Evolutionary conservation across 1,284 basidiomycete genomes (phyloP).

Genomic region (Flammula alnicola): DNA sequence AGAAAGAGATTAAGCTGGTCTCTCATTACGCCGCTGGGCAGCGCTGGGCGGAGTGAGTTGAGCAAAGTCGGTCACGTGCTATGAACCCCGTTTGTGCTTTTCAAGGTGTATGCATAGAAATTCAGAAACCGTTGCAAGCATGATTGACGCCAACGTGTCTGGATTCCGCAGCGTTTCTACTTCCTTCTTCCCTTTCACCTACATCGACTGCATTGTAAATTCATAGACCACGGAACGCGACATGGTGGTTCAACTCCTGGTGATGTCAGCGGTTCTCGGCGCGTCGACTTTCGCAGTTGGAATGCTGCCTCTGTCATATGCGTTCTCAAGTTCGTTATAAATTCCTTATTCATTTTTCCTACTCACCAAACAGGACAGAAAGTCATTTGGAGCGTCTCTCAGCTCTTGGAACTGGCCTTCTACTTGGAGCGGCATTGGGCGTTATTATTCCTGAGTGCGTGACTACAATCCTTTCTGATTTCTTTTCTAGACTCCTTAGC

Average conservation of each 20-base stretch:
- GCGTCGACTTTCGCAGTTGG: constrained; percentile 75
- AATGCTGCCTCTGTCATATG: constrained; percentile 74
- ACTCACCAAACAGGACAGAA: constrained; percentile 42
- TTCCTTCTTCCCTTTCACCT: neutral
- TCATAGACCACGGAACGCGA: neutral
- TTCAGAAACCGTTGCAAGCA: too few relatives aligned
- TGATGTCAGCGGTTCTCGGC: constrained; percentile 73
- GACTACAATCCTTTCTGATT: constrained; percentile 28
- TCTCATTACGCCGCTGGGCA: neutral
- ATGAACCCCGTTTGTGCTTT: too few relatives aligned
- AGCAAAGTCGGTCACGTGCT: constrained; percentile 7
- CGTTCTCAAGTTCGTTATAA: constrained; percentile 71
- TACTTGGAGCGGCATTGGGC: constrained; percentile 87
- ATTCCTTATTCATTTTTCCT: neutral
- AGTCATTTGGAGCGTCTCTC: constrained; percentile 63
- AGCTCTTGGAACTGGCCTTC: constrained; percentile 79
- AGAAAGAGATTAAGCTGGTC: constrained; percentile 13
- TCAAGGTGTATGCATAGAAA: too few relatives aligned
- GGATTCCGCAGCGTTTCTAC: neutral
- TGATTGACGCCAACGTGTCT: too few relatives aligned
- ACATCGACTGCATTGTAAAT: too few relatives aligned
- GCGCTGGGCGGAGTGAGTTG: neutral
- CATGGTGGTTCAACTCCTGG: constrained; percentile 48
- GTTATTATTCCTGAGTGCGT: constrained; percentile 92
- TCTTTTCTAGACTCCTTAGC: neutral